Conservation (phyloP, 805 yeast genomes). For the Alloascoidea hylecoeti region DNA sequence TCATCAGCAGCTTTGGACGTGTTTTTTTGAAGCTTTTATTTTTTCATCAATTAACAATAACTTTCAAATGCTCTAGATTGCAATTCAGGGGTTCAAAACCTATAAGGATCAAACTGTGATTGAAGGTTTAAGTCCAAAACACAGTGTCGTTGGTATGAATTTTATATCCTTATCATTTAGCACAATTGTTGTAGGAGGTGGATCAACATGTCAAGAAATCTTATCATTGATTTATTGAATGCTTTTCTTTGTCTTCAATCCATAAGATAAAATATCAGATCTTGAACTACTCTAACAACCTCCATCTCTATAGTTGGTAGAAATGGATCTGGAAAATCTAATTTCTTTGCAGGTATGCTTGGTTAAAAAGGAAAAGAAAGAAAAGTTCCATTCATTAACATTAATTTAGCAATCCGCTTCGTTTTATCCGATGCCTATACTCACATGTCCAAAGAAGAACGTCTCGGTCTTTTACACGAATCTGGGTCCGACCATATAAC, state of each 20-base stretch:
- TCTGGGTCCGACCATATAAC: slow-evolving; percentile 49
- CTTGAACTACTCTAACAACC: too few species aligned
- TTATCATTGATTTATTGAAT: too few species aligned
- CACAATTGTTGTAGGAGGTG: too few species aligned
- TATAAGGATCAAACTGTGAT: slow-evolving; percentile 73
- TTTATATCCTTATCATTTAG: too few species aligned
- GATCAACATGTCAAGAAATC: too few species aligned
- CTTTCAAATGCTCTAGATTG: too few species aligned
- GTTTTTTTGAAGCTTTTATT: too few species aligned
- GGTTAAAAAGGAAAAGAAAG: not conserved
- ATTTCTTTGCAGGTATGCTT: slow-evolving; percentile 56
- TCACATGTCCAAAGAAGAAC: slow-evolving; percentile 70
- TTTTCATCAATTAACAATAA: too few species aligned
- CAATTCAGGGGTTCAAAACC: slow-evolving; percentile 88
- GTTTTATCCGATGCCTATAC: slow-evolving; percentile 84
- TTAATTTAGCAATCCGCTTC: slow-evolving; percentile 57
- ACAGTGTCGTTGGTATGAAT: slow-evolving; percentile 53
- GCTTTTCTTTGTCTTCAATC: too few species aligned
- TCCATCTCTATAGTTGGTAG: slow-evolving; percentile 41
- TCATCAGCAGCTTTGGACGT: too few species aligned
- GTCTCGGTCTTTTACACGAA: slow-evolving; percentile 80
- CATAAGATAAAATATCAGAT: too few species aligned
- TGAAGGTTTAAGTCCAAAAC: slow-evolving; percentile 64
- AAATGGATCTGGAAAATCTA: slow-evolving; percentile 95
- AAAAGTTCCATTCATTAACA: not conserved